Evolutionary conservation across 1,284 basidiomycete genomes (phyloP).

Genomic region (Peniophora sp.): DNA sequence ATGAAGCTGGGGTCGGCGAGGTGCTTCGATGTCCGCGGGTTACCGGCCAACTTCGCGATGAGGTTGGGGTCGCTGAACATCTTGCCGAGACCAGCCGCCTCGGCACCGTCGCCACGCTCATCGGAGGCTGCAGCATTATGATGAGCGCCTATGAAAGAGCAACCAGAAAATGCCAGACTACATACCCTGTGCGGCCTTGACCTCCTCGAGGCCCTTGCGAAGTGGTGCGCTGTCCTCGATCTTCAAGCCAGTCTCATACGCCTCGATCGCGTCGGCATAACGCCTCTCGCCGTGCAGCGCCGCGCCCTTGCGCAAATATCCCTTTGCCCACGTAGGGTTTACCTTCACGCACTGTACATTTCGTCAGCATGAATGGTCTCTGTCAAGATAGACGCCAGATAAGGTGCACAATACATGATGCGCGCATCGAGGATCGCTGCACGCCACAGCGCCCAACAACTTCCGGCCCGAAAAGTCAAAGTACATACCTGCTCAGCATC

Average conservation of each 20-base stretch:
- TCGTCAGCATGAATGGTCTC: slow-evolving; percentile 1
- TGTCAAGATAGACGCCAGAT: neutral
- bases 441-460: neutral
- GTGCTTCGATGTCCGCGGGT: slow-evolving; percentile 81
- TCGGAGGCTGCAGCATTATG: slow-evolving; percentile 33
- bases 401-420: neutral
- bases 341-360: slow-evolving; percentile 62
- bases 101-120: slow-evolving; percentile 32
- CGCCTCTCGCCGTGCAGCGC: slow-evolving; percentile 82
- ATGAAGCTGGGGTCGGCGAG: slow-evolving; percentile 80
- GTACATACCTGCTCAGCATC: slow-evolving; percentile 83
- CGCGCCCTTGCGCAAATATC: slow-evolving; percentile 88
- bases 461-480: neutral
- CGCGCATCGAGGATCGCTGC: neutral
- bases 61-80: slow-evolving; percentile 85
- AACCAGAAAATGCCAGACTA: slow-evolving; percentile 3
- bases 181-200: slow-evolving; percentile 70
- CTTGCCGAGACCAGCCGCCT: slow-evolving; percentile 57
- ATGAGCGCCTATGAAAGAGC: slow-evolving; percentile 4
- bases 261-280: slow-evolving; percentile 79
- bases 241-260: slow-evolving; percentile 77
- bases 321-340: slow-evolving; percentile 85
- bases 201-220: slow-evolving; percentile 84
- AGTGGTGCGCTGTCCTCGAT: slow-evolving; percentile 77
- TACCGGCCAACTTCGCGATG: slow-evolving; percentile 74